phyloP scores from a whole-genome alignment of 768 basidiomycete species.

The Boletus rubropictus region DNA sequence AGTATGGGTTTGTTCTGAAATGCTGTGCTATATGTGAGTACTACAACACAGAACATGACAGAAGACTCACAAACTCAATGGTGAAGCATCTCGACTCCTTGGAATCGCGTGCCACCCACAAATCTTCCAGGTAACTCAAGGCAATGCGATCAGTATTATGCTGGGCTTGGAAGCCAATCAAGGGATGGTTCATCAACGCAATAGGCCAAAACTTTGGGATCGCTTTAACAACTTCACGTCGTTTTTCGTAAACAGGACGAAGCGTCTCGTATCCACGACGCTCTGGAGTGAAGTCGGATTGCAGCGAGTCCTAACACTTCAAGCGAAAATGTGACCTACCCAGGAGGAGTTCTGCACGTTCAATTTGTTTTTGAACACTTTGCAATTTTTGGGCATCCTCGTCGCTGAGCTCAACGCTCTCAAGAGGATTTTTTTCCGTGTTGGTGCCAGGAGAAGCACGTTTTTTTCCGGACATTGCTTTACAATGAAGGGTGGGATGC shows the following conservation, averaged over 20 bases:
- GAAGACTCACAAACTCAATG: slow-evolving; percentile 75
- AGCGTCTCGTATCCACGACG: slow-evolving; percentile 55
- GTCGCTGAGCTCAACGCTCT: slow-evolving; percentile 61
- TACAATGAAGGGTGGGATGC: slow-evolving; percentile 2
- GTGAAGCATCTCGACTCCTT: slow-evolving; percentile 77
- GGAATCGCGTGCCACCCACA: slow-evolving; percentile 74
- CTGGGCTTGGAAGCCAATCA: slow-evolving; percentile 60
- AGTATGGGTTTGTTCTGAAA: slow-evolving; percentile 85
- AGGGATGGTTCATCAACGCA: slow-evolving; percentile 67
- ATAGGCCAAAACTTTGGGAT: slow-evolving; percentile 85
- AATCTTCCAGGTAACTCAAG: slow-evolving; percentile 75
- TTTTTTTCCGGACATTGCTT: slow-evolving; percentile 48
- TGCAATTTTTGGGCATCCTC: slow-evolving; percentile 68
- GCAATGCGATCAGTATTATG: slow-evolving; percentile 77
- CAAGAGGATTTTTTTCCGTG: slow-evolving; percentile 62
- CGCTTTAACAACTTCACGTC: slow-evolving; percentile 57
- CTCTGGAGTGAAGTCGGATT: slow-evolving; percentile 39
- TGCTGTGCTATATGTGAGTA: slow-evolving; percentile 39
- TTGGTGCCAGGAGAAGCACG: slow-evolving; percentile 78
- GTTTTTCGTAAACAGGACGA: slow-evolving; percentile 60
- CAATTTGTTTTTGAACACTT: slow-evolving; percentile 60
- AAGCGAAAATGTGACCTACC: slow-evolving; percentile 42
- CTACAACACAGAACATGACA: not conserved
- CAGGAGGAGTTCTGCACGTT: slow-evolving; percentile 63
- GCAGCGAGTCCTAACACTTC: not conserved